Base-by-base conservation (phyloP, 2,329 filamentous ascomycete species). In the Sclerotinia glacialis region DNA sequence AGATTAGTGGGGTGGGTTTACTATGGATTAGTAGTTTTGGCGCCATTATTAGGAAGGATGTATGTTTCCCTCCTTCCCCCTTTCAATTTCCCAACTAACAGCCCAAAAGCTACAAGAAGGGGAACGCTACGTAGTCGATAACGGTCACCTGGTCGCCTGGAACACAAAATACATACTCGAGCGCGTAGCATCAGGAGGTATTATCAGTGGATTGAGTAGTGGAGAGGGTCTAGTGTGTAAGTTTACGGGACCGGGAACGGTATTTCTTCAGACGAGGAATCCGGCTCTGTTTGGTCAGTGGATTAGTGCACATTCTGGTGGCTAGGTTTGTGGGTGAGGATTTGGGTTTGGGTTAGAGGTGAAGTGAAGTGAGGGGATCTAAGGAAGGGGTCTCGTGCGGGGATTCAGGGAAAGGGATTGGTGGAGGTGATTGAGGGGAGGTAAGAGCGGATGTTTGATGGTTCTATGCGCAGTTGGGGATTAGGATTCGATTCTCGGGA, bases 111-210 rank as follows among this genome's bases (percentile, higher is more conserved):
- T 55, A 31, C 49, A 53, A 54, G 85, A 88, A 16, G 89, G 89
- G 12, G 94, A 98, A 77, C 90, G 89, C 72, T 98, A 97, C 78
- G 92, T 95, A 71, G 88, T 97, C 66, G 92, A 97, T 74, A 97
- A 97, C 73, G 92, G 92, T 3, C 93, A 98, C 72, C 83, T 98
- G 0, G 93, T 98, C 0, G 94, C 95, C 0, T 99, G 95, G 95
- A 97, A 97, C 77, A 93, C 91, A 75, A 92, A 96, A 75, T 99
- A 98, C 74, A 84, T 91, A 5, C 87, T 99, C 69, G 93, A 97
- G 79, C 88, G 95, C 21, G 90, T 96, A 5, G 89, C 94, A 0
- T 95, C 91, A 3, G 95, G 95, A 2, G 95, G 95, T 47, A 88
- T 99, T 70, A 89, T 99, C n/a, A 94, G 91, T n/a, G 88, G 89